Conservation (phyloP, 257 asterid species). For the Solanum rostratum region DNA sequence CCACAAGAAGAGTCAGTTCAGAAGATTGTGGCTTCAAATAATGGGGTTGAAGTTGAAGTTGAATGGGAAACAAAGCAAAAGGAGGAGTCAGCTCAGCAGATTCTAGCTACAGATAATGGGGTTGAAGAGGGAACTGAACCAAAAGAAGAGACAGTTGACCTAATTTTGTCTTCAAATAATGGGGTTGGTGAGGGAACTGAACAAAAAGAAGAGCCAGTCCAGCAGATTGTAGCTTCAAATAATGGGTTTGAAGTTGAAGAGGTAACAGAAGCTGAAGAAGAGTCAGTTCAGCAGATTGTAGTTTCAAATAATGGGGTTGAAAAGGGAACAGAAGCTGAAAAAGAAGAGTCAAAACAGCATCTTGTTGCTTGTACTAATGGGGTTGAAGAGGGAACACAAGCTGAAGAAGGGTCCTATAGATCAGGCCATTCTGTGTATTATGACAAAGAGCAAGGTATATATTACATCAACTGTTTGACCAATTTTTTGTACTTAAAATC, state of each 20-base stretch:
- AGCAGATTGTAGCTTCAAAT: background rate
- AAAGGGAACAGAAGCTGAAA: conserved; percentile 3
- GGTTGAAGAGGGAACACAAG: conserved; percentile 1
- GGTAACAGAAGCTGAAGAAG: background rate
- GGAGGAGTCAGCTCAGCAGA: background rate
- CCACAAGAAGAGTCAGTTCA: background rate
- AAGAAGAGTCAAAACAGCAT: conserved; percentile 12
- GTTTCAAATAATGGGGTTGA: background rate
- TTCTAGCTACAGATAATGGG: background rate
- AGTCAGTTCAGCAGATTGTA: background rate
- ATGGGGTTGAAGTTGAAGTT: too few species aligned
- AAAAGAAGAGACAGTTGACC: background rate
- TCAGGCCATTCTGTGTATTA: conserved; percentile 36
- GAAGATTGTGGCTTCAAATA: background rate
- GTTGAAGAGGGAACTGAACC: background rate
- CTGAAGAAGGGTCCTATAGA: conserved; percentile 16
- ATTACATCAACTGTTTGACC: background rate
- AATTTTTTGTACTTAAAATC: background rate
- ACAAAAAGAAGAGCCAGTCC: background rate
- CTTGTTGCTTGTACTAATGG: background rate
- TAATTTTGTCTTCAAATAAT: background rate
- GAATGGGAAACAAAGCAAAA: background rate
- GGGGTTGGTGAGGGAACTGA: background rate
- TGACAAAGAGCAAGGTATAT: conserved; percentile 47
- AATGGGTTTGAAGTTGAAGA: background rate